Evolutionary conservation across 2,329 filamentous ascomycete genomes (phyloP).

Genomic region (Periglandula ipomoeae): DNA sequence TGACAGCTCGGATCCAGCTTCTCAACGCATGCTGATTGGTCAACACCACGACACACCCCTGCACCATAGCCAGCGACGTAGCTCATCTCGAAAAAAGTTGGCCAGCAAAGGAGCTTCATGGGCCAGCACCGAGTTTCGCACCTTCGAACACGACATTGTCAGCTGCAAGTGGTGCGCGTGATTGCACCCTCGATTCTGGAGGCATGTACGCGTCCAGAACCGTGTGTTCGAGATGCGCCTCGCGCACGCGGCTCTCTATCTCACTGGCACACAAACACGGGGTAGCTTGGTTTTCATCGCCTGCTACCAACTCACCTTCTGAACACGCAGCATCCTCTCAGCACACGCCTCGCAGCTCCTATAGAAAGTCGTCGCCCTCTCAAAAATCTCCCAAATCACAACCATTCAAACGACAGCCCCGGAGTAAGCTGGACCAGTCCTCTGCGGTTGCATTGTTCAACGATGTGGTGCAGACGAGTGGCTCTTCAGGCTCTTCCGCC

Average conservation of each 20-base stretch:
- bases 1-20: not conserved
- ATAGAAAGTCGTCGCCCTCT: not conserved
- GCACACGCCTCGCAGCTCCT: not conserved
- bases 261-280: not conserved
- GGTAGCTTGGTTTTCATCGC: conserved; percentile 16
- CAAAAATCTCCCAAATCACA: conserved; percentile 3
- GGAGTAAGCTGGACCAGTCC: conserved; percentile 9
- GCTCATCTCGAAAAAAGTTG: not conserved
- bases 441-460: conserved; percentile 25
- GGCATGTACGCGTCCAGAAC: conserved; percentile 26
- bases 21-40: not conserved
- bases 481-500: not conserved
- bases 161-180: not conserved
- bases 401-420: conserved; percentile 1
- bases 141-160: not conserved
- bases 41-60: not conserved
- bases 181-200: conserved; percentile 4
- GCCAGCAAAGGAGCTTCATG: not conserved
- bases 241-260: conserved; percentile 15
- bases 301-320: conserved; percentile 8
- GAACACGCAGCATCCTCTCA: not conserved
- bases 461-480: conserved; percentile 21
- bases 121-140: not conserved
- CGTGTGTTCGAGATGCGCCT: conserved; percentile 26
- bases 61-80: not conserved